phyloP scores from a whole-genome alignment of 768 basidiomycete genomes.

The Boletellus ananiceps region DNA sequence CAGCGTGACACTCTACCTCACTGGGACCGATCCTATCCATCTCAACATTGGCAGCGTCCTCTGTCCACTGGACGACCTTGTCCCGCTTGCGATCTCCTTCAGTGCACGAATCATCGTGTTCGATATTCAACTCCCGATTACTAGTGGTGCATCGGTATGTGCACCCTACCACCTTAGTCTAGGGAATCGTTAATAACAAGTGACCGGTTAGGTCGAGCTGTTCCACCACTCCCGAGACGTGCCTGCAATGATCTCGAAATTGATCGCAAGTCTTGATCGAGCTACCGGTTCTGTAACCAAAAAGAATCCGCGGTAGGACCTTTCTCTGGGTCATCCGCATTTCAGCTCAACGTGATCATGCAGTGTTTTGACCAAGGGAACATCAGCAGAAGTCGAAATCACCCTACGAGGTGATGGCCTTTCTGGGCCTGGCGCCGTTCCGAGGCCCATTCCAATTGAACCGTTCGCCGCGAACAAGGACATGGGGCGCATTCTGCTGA shows the following conservation, averaged over 20 bases:
- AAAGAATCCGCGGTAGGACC: conserved; percentile 67
- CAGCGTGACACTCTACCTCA: conserved; percentile 82
- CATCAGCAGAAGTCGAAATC: conserved; percentile 84
- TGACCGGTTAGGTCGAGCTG: conserved; percentile 65
- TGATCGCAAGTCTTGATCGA: conserved; percentile 77
- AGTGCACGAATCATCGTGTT: conserved; percentile 89
- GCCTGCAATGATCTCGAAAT: conserved; percentile 80
- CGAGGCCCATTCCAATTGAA: conserved; percentile 77
- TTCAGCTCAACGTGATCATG: conserved; percentile 5
- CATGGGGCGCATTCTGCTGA: conserved; percentile 88
- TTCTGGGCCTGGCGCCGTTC: conserved; percentile 41
- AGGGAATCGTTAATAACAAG: background rate
- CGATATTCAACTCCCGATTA: conserved; percentile 87
- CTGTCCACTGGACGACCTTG: conserved; percentile 65
- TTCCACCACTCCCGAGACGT: conserved; percentile 94
- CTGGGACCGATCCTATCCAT: conserved; percentile 80
- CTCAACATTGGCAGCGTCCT: conserved; percentile 86
- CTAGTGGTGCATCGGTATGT: conserved; percentile 75
- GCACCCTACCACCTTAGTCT: background rate
- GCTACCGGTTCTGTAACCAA: conserved; percentile 68
- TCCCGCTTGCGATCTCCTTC: conserved; percentile 76
- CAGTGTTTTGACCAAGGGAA: conserved; percentile 82
- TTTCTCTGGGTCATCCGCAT: background rate
- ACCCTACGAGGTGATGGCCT: conserved; percentile 56
- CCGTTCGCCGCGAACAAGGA: conserved; percentile 86